Conservation (phyloP, 192 early-diverging fungal species). For the Coemansia sp. region DNA sequence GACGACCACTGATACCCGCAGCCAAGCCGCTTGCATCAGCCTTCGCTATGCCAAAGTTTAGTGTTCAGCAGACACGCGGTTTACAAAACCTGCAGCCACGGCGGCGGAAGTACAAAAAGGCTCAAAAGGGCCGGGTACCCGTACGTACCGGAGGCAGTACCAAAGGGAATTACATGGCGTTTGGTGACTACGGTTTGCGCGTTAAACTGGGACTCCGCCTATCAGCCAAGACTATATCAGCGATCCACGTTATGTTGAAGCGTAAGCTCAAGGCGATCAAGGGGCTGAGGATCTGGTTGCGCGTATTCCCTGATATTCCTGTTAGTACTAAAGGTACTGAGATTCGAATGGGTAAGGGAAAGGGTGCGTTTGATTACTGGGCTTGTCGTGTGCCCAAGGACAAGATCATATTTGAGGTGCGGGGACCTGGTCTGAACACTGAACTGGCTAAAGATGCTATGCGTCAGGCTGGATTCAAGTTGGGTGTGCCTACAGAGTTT, state of each 20-base stretch:
- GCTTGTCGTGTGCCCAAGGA: slow-evolving; percentile 86
- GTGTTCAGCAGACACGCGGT: slow-evolving; percentile 48
- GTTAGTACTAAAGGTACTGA: slow-evolving; percentile 90
- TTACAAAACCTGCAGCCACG: slow-evolving; percentile 74
- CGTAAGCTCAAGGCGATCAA: slow-evolving; percentile 87
- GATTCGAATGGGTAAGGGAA: slow-evolving; percentile 97
- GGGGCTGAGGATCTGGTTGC: slow-evolving; percentile 79
- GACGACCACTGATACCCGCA: not conserved
- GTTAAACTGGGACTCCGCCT: slow-evolving; percentile 81
- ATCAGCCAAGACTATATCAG: slow-evolving; percentile 79
- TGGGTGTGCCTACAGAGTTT: slow-evolving; percentile 50
- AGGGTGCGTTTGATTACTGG: slow-evolving; percentile 92
- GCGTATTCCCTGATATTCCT: slow-evolving; percentile 90
- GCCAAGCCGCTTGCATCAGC: not conserved
- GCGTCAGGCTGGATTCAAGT: slow-evolving; percentile 49
- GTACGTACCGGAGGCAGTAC: slow-evolving; percentile 80
- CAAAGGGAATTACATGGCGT: slow-evolving; percentile 81
- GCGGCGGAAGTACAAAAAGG: slow-evolving; percentile 80
- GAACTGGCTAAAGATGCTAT: slow-evolving; percentile 59
- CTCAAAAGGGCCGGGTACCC: slow-evolving; percentile 85
- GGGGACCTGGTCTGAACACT: slow-evolving; percentile 69
- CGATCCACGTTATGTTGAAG: slow-evolving; percentile 68
- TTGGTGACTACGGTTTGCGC: slow-evolving; percentile 92
- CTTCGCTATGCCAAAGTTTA: not conserved
- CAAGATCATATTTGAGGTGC: slow-evolving; percentile 87